phyloP scores from a whole-genome alignment of 2,329 filamentous ascomycete genomes.

The Ceratocystis alfenasii region DNA sequence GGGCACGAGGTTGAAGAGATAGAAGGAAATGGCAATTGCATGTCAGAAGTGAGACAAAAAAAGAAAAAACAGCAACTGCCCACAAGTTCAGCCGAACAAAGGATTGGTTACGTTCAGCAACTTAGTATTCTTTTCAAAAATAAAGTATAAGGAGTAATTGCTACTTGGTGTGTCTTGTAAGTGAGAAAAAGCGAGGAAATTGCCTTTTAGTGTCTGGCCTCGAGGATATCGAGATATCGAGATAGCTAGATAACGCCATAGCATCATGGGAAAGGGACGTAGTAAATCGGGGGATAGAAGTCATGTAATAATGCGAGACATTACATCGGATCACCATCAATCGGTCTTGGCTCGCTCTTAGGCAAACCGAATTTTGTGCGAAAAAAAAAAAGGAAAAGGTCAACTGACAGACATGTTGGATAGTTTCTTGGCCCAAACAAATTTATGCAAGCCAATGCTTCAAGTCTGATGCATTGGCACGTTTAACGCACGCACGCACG shows the following conservation, averaged over 20 bases:
- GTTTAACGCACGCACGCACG: background rate
- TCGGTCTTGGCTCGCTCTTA: too few species aligned
- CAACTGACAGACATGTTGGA: constrained; percentile 17
- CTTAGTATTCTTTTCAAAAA: background rate
- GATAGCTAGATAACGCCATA: background rate
- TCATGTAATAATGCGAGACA: background rate
- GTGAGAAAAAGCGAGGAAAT: background rate
- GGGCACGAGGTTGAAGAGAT: background rate
- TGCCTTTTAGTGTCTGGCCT: background rate
- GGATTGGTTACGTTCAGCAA: background rate
- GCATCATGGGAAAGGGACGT: background rate
- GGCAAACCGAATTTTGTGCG: too few species aligned
- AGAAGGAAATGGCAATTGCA: background rate
- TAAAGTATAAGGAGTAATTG: background rate
- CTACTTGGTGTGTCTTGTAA: background rate
- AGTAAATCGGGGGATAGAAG: background rate
- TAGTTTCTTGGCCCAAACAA: constrained; percentile 24
- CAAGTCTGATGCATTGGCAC: constrained; percentile 6
- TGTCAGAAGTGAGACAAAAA: background rate
- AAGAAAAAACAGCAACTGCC: background rate
- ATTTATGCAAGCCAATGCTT: constrained; percentile 7
- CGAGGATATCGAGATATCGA: background rate
- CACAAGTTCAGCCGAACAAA: background rate
- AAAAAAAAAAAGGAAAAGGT: background rate
- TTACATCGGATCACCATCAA: background rate